Base-by-base conservation (phyloP, 371 early-diverging fungal genomes). In the Mortierella sp. region DNA sequence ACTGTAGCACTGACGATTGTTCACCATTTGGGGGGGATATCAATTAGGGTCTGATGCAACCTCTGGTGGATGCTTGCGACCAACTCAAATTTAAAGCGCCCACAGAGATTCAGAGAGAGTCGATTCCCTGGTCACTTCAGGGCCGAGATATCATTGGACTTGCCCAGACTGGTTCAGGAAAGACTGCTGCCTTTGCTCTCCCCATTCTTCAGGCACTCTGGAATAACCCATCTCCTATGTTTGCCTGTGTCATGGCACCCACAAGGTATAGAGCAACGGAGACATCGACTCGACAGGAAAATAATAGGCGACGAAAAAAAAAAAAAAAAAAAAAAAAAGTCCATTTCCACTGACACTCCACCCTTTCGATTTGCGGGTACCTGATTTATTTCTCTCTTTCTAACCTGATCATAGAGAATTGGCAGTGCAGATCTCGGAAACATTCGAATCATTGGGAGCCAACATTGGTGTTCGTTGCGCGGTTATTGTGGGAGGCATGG, bases 141-240 rank as follows among this genome's bases (percentile, higher is more conserved):
- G 95, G 95, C 25, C 88, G 94, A 58, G 97, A 98, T 79, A 91
- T 99, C 65, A 98, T 99, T 71, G 98, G 98, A 30, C 89, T 98
- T 43, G 99, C 99, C 7, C 96, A 97, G 73, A 99, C 99, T 0
- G 99, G 99, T 57, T 96, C 97, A 26, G 99, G 99, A 62, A 99
- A 99, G 84, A 99, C 99, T 0, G 97, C 98, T 5, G 97, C 99
- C 0, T 99, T 99, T 86, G 92, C 98, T 12, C 83, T 99, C 11
- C 99, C 99, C 18, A 96, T 99, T 52, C 89, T 98, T 63, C 96
- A 99, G 71, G 91, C 91, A 47, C 86, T 97, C 21, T 96, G 95
- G 95, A 88, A 93, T 43, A 88, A 91, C 60, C 98, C 98, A 7
- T 91, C 92, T 57, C 92, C 94, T 9, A 86, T 98, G 53, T 98